These are phyloP conservation scores for Stereocaulon alpinum DNA, from an alignment of 495 filamentous ascomycete species.

Conservation along the genomic window DNA sequence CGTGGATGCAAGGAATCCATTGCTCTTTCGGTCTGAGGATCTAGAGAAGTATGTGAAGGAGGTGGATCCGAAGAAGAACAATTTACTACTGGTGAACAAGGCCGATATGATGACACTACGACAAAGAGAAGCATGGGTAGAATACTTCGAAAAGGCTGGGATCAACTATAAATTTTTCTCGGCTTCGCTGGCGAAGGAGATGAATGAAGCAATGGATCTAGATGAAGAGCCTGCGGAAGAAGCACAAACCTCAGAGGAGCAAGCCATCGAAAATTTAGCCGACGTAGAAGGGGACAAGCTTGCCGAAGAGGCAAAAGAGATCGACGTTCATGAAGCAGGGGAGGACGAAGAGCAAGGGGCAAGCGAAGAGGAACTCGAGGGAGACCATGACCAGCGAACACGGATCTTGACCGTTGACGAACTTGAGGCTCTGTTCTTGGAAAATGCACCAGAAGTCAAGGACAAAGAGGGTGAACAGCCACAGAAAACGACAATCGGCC, in stretches of 20 bases:
- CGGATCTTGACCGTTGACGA: slow-evolving; percentile 86
- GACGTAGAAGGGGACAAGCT: slow-evolving; percentile 28
- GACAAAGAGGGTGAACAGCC: slow-evolving; percentile 32
- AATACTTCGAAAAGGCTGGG: slow-evolving; percentile 68
- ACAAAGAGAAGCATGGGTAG: slow-evolving; percentile 78
- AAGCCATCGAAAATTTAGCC: slow-evolving; percentile 31
- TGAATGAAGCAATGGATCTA: slow-evolving; percentile 56
- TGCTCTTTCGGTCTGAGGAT: slow-evolving; percentile 90
- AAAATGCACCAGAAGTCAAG: slow-evolving; percentile 51
- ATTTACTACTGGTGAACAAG: slow-evolving; percentile 93
- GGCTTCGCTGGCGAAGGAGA: slow-evolving; percentile 78
- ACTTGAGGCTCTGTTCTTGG: slow-evolving; percentile 77
- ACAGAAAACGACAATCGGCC: slow-evolving; percentile 75
- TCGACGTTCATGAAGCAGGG: slow-evolving; percentile 29
- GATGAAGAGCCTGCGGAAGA: slow-evolving; percentile 37
- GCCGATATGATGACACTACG: slow-evolving; percentile 95
- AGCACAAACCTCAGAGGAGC: slow-evolving; percentile 26
- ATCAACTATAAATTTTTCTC: slow-evolving; percentile 96
- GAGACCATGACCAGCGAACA: slow-evolving; percentile 47
- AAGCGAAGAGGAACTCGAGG: slow-evolving; percentile 33
- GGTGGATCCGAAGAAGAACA: slow-evolving; percentile 77
- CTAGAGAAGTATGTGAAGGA: slow-evolving; percentile 90
- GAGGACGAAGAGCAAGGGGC: slow-evolving; percentile 28
- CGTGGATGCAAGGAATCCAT: slow-evolving; percentile 90
- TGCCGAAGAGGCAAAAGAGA: slow-evolving; percentile 29